A percentile compares a stretch with the other conserved stretches of the same genome.
Conservation (phyloP, 768 basidiomycete genomes). For the Collybia sordida region DNA sequence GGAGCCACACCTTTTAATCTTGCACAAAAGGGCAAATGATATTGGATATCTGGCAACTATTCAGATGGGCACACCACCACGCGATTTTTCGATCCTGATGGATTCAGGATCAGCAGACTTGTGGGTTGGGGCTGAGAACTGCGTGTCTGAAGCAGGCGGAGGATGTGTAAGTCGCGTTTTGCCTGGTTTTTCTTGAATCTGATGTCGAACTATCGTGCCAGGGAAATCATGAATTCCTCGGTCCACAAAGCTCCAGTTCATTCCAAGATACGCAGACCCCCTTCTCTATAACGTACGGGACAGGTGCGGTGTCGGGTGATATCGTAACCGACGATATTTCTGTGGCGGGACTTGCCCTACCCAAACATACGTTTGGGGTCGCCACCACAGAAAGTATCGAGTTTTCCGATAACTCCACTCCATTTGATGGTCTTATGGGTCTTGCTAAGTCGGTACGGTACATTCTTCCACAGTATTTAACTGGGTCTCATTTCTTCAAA, state of each 20-base stretch:
- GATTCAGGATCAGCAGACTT: conserved; percentile 71
- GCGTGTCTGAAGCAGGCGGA: conserved; percentile 41
- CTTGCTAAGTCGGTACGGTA: conserved; percentile 64
- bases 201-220: neutral
- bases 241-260: conserved; percentile 56
- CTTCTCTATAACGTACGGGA: conserved; percentile 69
- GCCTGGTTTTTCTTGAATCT: neutral
- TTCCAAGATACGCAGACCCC: conserved; percentile 51
- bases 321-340: conserved; percentile 62
- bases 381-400: conserved; percentile 57
- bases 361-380: conserved; percentile 67
- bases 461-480: neutral
- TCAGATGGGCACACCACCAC: conserved; percentile 67
- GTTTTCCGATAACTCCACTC: conserved; percentile 47
- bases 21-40: conserved; percentile 35
- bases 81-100: conserved; percentile 58
- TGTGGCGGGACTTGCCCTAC: conserved; percentile 61
- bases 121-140: conserved; percentile 62
- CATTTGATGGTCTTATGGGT: conserved; percentile 79
- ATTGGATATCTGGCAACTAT: conserved; percentile 55
- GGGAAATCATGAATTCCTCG: conserved; percentile 71
- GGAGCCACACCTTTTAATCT: neutral
- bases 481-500: neutral
- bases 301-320: conserved; percentile 64
- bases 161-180: conserved; percentile 32